Percentiles rank a stretch among this genome's conserved stretches.
These are phyloP conservation scores for Plantago coronopus DNA, from an alignment of 305 asterid genomes.

Conservation along the genomic window DNA sequence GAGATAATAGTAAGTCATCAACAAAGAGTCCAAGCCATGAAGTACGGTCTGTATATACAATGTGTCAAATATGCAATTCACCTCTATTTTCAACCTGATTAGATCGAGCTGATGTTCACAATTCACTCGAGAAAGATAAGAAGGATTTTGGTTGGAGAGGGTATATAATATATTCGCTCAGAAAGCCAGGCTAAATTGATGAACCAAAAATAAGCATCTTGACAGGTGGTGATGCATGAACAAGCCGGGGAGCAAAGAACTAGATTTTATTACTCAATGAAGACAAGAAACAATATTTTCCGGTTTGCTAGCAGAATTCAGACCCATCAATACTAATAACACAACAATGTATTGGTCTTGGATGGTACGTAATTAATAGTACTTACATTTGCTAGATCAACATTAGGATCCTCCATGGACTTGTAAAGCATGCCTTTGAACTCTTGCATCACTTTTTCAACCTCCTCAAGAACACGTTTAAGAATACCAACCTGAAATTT, in stretches of 20 bases:
- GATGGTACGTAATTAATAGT: conserved; percentile 13
- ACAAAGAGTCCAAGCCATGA: conserved; percentile 11
- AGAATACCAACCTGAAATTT: conserved; percentile 89
- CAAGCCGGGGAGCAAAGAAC: conserved; percentile 14
- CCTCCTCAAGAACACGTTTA: conserved; percentile 98
- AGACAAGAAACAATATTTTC: conserved; percentile 19
- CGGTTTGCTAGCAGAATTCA: conserved; percentile 15
- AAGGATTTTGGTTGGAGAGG: too few species aligned
- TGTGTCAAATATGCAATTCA: too few species aligned
- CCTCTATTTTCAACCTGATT: too few species aligned
- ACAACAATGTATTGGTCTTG: conserved; percentile 9
- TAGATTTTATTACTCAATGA: conserved; percentile 2
- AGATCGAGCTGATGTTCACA: too few species aligned
- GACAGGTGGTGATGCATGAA: background rate
- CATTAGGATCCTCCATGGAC: conserved; percentile 93
- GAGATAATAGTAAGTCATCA: conserved; percentile 26
- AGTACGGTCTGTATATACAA: background rate
- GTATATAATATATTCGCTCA: too few species aligned
- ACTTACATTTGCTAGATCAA: conserved; percentile 84
- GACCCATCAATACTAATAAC: conserved; percentile 11
- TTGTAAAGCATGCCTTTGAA: conserved; percentile 89
- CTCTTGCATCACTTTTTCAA: conserved; percentile 95
- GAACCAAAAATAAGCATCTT: background rate
- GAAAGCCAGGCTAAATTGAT: background rate
- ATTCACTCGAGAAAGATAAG: too few species aligned